Base-by-base conservation (phyloP, 495 filamentous ascomycete genomes). In the Echria macrotheca region DNA sequence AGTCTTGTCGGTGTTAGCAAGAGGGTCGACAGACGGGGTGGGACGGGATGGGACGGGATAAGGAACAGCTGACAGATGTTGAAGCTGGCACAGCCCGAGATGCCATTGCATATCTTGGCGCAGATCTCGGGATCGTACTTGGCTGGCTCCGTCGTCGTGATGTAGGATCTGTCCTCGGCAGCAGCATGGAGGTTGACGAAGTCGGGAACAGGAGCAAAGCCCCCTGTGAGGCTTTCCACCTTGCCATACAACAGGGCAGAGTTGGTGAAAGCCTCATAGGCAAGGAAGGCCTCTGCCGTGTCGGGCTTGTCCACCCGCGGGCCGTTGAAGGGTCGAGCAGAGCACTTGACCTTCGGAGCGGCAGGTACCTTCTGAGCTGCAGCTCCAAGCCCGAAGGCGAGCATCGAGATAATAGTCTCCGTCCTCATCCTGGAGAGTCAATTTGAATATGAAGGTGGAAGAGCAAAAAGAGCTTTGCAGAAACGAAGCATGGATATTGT, bases 281-380 rank as follows among this genome's bases (percentile, higher is more conserved):
- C 31, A 11, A 45, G 40, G 31, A 57, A 57, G n/a, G 23, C 47
- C 19, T 42, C 46, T 0, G 47, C 18, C 2, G 45, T 50, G 41
- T 57, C 42, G 9, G 29, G 19, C 22, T 29, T 19, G 14, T 28
- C 23, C 19, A 53, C 42, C 26, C 35, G 22, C 11, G 55, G 55
- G 11, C 55, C 55, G 42, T 57, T 57, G 55, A 17, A 54, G 14
- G 43, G 35, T 5, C 55, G 50, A 10, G 46, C 35, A 22, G 43
- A 50, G 47, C 55, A 57, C 29, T 33, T 17, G 44, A n/a, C 9
- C 44, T 24, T 46, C 4, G 19, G 17, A 17, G 15, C 23, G 9
- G 41, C 6, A 1, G 26, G n/a, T n/a, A n/a, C n/a, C n/a, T 10
- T 41, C 8, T 17, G 38, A 4, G 38, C 17, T 2, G 38, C 38